phyloP scores from a whole-genome alignment of 2,329 filamentous ascomycete genomes.

The Ceratocystis ficicola region DNA sequence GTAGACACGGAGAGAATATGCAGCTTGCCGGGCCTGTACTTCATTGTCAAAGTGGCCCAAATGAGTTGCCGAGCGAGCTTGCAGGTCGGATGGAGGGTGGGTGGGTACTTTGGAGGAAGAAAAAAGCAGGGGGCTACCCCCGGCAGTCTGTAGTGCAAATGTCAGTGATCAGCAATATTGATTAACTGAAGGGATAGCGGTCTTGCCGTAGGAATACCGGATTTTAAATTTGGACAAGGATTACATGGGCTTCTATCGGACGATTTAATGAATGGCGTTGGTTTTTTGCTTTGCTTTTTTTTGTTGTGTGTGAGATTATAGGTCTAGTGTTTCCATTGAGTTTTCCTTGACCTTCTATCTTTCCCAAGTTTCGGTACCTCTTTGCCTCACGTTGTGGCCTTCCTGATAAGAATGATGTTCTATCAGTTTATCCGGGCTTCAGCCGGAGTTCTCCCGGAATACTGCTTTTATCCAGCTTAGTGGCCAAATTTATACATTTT shows the following conservation, averaged over 20 bases:
- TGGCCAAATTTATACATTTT: too few relatives aligned
- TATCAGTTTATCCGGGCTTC: too few relatives aligned
- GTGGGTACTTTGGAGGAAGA: not conserved
- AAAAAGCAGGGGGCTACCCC: not conserved
- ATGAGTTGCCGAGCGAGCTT: not conserved
- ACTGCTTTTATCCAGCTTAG: too few relatives aligned
- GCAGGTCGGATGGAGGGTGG: not conserved
- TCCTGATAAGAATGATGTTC: too few relatives aligned
- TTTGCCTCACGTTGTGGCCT: too few relatives aligned
- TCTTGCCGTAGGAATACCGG: conserved; percentile 3
- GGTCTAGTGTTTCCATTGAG: too few relatives aligned
- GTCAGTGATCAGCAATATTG: conserved; percentile 7
- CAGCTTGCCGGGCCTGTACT: not conserved
- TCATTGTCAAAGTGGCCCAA: not conserved
- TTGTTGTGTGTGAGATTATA: too few relatives aligned
- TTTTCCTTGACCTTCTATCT: too few relatives aligned
- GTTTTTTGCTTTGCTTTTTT: not conserved
- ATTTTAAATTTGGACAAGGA: not conserved
- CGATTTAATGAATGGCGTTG: not conserved
- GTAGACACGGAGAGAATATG: not conserved
- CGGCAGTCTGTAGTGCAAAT: not conserved
- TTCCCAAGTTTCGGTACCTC: too few relatives aligned
- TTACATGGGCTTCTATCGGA: not conserved
- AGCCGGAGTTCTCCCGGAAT: too few relatives aligned
- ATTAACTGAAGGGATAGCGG: conserved; percentile 9